A percentile compares a stretch with the other conserved stretches of the same genome.
phyloP scores from a whole-genome alignment of 2,329 filamentous ascomycete species.

The Sclerotinia trifoliorum region DNA sequence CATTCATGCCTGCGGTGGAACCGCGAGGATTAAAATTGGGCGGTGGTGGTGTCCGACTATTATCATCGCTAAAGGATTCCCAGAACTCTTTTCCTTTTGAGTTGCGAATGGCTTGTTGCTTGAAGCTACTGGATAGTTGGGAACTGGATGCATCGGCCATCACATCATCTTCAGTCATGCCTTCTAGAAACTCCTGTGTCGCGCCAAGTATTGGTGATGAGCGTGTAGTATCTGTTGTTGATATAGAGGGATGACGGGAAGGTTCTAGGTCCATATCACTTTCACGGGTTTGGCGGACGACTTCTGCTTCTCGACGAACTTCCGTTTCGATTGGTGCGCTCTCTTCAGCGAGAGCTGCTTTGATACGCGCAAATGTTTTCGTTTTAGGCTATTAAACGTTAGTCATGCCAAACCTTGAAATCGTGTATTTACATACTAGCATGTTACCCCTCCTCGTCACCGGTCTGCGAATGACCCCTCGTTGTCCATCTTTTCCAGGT shows the following conservation, averaged over 20 bases:
- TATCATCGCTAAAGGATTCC: slow-evolving; percentile 73
- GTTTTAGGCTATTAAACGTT: slow-evolving; percentile 73
- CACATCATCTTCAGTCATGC: slow-evolving; percentile 67
- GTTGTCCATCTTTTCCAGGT: slow-evolving; percentile 55
- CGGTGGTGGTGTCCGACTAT: slow-evolving; percentile 52
- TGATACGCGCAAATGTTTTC: slow-evolving; percentile 90
- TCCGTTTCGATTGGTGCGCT: slow-evolving; percentile 84
- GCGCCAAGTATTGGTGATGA: slow-evolving; percentile 68
- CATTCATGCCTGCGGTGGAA: slow-evolving; percentile 61
- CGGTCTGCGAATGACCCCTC: slow-evolving; percentile 75
- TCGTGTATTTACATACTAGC: slow-evolving; percentile 57
- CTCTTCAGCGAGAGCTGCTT: slow-evolving; percentile 86
- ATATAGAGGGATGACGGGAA: slow-evolving; percentile 46
- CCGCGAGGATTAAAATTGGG: slow-evolving; percentile 58
- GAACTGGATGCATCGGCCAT: slow-evolving; percentile 52
- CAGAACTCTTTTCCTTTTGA: slow-evolving; percentile 73
- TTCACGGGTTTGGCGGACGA: slow-evolving; percentile 91
- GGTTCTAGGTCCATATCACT: slow-evolving; percentile 68
- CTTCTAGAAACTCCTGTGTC: slow-evolving; percentile 63
- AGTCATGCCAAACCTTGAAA: slow-evolving; percentile 30
- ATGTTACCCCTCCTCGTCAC: slow-evolving; percentile 89
- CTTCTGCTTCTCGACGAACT: slow-evolving; percentile 86
- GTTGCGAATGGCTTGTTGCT: slow-evolving; percentile 69
- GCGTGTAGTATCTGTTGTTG: slow-evolving; percentile 46
- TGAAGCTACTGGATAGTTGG: slow-evolving; percentile 64